Base-by-base conservation (phyloP, 2,329 filamentous ascomycete species). In the Proliferodiscus dingleyae region DNA sequence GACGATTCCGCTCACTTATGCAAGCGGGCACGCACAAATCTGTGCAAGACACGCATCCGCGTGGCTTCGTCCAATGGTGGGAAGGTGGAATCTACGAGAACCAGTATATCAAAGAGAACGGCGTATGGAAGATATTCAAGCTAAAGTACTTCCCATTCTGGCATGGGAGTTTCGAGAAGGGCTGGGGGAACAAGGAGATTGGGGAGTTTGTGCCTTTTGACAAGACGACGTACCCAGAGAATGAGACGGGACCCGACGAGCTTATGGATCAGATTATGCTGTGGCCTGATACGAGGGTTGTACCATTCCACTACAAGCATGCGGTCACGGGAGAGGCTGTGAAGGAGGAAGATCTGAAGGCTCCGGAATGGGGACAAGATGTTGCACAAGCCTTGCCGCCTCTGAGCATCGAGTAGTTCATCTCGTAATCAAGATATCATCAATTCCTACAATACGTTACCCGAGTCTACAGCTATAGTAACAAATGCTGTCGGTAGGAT, bases 1-100 rank as follows among this genome's bases (percentile, higher is more conserved):
- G 67, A 32, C 71, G 75, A 22, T 75, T 78, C 66, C 71, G 75
- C 19, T 69, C 73, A 18, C 66, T 78, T 53, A 78, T 78, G 75
- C 69, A 70, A 34, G 74, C 74, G 0, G 74, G 75, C 40, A 74
- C 72, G 23, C 75, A 79, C 60, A 64, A 73, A 54, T 71, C 67
- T 46, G 68, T 78, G 55, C 66, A 68, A 37, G 69, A 72, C 34
- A 66, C 64, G 7, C 73, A 77, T 52, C 74, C 74, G 5, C 68
- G 73, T 9, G 75, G 74, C 2, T 68, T 74, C 38, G 66, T 70
- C 9, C 75, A 78, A 57, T 79, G 75, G 75, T 78, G 73, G 71
- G 75, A 79, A 59, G 74, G 75, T 34, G 75, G 75, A 3, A 60
- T 78, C 28, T 79, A 79, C 60, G 74, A 78, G 61, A 79, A 78